Evolutionary conservation across 2,329 filamentous ascomycete genomes (phyloP).

Genomic region (Beauveria asiatica): DNA sequence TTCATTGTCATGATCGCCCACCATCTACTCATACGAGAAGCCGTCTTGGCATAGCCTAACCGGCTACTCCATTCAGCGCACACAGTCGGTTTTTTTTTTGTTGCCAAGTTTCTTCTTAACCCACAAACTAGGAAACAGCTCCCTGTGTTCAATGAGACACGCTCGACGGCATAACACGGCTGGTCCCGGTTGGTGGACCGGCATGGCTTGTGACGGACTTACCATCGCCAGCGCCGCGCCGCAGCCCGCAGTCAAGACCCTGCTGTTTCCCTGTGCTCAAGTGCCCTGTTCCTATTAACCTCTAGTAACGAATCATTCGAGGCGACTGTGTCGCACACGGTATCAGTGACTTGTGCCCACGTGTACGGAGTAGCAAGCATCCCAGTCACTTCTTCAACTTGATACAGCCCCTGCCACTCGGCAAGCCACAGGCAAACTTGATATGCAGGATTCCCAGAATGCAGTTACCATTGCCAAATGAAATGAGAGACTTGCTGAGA

Average conservation of each 20-base stretch:
- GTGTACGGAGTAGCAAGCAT: not conserved
- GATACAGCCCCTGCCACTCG: not conserved
- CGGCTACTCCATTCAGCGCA: not conserved
- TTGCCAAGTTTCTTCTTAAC: too few relatives aligned
- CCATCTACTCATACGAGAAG: not conserved
- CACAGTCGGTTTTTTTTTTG: not conserved
- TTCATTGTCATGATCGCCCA: not conserved
- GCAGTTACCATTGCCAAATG: too few relatives aligned
- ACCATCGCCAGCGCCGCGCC: not conserved
- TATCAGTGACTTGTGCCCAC: not conserved
- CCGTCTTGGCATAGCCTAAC: not conserved
- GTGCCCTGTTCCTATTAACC: not conserved
- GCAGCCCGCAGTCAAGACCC: not conserved
- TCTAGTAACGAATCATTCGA: constrained; percentile 1
- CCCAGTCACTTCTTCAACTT: not conserved
- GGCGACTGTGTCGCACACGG: not conserved
- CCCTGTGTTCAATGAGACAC: not conserved
- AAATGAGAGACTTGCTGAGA: not conserved
- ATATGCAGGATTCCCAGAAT: not conserved
- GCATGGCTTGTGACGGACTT: not conserved
- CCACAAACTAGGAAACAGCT: not conserved
- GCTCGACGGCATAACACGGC: not conserved
- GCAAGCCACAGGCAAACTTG: not conserved
- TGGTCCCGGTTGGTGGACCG: not conserved
- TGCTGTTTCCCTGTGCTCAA: not conserved